Percentiles rank a stretch among this genome's conserved stretches.
These are phyloP conservation scores for Lenwebbia sp. DNA, from an alignment of 345 rosid species.

Conservation along the genomic window DNA sequence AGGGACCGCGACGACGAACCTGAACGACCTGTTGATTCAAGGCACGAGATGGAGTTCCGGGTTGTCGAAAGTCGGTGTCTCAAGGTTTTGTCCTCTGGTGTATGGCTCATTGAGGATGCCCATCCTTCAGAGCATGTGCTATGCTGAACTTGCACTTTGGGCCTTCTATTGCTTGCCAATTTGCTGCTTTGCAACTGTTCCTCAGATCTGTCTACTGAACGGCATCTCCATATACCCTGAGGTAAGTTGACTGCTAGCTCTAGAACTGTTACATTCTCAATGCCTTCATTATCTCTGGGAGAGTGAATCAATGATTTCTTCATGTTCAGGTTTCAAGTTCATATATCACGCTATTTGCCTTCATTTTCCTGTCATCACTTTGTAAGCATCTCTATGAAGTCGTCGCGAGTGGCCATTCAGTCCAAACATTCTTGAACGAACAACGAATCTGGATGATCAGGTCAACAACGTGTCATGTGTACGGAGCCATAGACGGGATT, in stretches of 20 bases:
- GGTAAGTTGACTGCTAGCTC: conserved; percentile 8
- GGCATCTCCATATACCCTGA: conserved; percentile 27
- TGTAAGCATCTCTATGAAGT: conserved; percentile 14
- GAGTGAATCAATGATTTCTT: neutral
- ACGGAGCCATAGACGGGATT: conserved; percentile 18
- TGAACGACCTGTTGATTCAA: conserved; percentile 16
- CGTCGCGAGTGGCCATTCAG: conserved; percentile 3
- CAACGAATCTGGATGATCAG: conserved; percentile 31
- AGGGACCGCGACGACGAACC: conserved; percentile 12
- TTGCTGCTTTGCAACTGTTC: conserved; percentile 21
- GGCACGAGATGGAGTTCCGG: conserved; percentile 30
- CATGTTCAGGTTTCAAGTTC: conserved; percentile 14
- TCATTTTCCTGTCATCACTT: conserved; percentile 11
- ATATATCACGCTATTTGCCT: conserved; percentile 2
- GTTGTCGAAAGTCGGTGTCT: conserved; percentile 5
- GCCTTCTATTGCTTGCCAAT: conserved; percentile 13
- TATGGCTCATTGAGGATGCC: conserved; percentile 24
- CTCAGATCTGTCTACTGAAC: conserved; percentile 28
- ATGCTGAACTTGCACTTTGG: neutral
- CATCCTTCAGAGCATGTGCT: conserved; percentile 13
- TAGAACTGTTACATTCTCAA: neutral
- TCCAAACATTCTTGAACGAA: conserved; percentile 15
- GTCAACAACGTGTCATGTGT: conserved; percentile 7
- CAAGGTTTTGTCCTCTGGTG: conserved; percentile 29
- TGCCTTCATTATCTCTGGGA: neutral